Evolutionary conservation across 2,329 filamentous ascomycete species (phyloP), one percentile per base, ranked within the genome.

Genomic region (Fusarium burgessii): DNA sequence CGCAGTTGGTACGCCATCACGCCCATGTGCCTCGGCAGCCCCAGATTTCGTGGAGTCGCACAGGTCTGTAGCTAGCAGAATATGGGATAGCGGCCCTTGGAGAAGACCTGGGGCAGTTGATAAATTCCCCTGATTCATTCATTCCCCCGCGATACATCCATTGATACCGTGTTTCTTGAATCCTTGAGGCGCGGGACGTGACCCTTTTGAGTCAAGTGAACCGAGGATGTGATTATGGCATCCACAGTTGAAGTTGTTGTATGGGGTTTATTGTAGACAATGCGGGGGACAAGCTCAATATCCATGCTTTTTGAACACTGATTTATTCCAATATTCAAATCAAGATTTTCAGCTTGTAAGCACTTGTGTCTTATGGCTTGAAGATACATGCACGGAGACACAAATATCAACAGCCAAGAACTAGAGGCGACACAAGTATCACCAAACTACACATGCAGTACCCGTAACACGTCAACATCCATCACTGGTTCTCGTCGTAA

Each of bases 11-110:
- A 55, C 40, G 47, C 57, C n/a, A 56, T 47, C 58, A 46, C 54
- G 68, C 72, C 52, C 60, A 68, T 72, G 74, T 72, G 73, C 74
- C 74, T 76, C 74, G 74, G 74, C 73, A 76, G 74, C 74, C 73
- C 74, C 74, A 76, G 74, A 71, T 76, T 76, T 75, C 62, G 27
- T 68, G 63, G 63, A 66, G 62, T 66, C 65, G 60, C 49, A 66
- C 60, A 42, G 43, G 49, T 42, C 29, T 18, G 15, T 55, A 57
- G 29, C 47, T 65, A 63, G 29, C 64, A 62, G 62, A 67, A 67
- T 67, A 50, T 18, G 62, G 64, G 52, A 65, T 67, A 67, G 64
- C 62, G 64, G 40, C 55, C 25, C 41, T 49, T 66, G 36, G 41
- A 36, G 32, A 47, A 38, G 47, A 41, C 51, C 57, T 60, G 57